Percentiles rank a stretch among this genome's conserved stretches.
These are phyloP conservation scores for Lentinula guzmanii DNA, from an alignment of 768 basidiomycete genomes.

Conservation along the genomic window DNA sequence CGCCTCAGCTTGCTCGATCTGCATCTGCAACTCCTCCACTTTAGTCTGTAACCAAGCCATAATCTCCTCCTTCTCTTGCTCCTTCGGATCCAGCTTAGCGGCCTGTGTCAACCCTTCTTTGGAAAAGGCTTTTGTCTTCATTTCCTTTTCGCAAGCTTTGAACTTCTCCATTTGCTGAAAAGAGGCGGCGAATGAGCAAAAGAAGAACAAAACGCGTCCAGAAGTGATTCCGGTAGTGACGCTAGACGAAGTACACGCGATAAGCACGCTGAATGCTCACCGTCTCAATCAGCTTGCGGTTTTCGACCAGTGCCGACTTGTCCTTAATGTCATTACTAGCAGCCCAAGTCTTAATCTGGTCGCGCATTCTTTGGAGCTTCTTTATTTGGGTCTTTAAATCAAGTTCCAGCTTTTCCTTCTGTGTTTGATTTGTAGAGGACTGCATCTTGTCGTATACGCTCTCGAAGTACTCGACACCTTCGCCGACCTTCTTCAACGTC, in stretches of 20 bases:
- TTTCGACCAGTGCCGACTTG: conserved; percentile 87
- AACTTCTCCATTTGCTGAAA: conserved; percentile 99
- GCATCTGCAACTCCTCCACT: conserved; percentile 89
- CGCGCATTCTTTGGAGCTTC: conserved; percentile 78
- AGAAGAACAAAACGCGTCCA: background rate
- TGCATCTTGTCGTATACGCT: conserved; percentile 98
- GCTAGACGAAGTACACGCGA: conserved; percentile 15
- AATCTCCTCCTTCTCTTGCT: conserved; percentile 92
- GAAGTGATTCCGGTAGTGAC: conserved; percentile 14
- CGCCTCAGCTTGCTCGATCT: conserved; percentile 92
- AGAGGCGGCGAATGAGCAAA: background rate
- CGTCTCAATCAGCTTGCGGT: conserved; percentile 94
- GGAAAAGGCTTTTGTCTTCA: conserved; percentile 99
- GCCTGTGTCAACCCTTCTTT: conserved; percentile 97
- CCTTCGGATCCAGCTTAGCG: conserved; percentile 91
- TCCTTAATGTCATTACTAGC: conserved; percentile 99
- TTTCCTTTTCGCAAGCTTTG: conserved; percentile 99
- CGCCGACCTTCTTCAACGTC: conserved; percentile 93
- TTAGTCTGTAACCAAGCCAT: conserved; percentile 81
- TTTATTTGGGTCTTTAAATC: conserved; percentile 99
- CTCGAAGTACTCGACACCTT: conserved; percentile 94
- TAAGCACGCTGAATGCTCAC: conserved; percentile 44
- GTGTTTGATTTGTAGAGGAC: conserved; percentile 89
- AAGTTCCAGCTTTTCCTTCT: conserved; percentile 96
- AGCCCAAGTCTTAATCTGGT: conserved; percentile 95